phyloP scores from a whole-genome alignment of 2,329 filamentous ascomycete genomes.

The Neofusicoccum sp. region DNA sequence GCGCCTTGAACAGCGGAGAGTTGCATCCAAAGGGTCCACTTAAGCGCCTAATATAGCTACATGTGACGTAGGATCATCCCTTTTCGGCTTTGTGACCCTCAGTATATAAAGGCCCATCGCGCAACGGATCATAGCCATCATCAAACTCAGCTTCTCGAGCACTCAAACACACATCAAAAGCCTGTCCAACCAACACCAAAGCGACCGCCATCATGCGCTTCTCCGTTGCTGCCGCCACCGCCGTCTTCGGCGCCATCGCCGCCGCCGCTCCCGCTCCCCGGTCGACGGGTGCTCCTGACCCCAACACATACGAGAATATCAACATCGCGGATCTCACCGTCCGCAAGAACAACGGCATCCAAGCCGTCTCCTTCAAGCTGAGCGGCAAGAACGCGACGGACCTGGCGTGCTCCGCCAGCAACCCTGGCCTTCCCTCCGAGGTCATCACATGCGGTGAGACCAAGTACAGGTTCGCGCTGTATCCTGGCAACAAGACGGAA shows the following conservation, averaged over 20 bases:
- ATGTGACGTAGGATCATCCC: constrained; percentile 1
- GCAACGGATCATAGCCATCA: neutral
- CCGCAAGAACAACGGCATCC: constrained; percentile 16
- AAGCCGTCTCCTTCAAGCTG: constrained; percentile 9
- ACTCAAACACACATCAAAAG: neutral
- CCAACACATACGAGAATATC: constrained; percentile 1
- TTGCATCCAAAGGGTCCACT: neutral
- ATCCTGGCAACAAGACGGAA: neutral
- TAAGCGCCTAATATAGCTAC: neutral
- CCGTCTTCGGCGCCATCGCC: constrained; percentile 1
- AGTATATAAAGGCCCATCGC: neutral
- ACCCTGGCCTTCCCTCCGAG: neutral
- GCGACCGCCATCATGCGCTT: constrained; percentile 41
- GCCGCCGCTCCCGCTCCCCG: neutral
- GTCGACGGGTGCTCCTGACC: neutral
- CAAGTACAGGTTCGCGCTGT: constrained; percentile 12
- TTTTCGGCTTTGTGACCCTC: neutral
- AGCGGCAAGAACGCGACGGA: neutral
- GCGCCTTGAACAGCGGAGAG: neutral
- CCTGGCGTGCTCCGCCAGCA: constrained; percentile 1
- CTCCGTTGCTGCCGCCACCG: constrained; percentile 30
- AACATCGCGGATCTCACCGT: constrained; percentile 9
- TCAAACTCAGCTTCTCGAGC: neutral
- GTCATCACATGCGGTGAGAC: constrained; percentile 10
- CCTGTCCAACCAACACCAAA: constrained; percentile 25